These are phyloP conservation scores for Barnettozyma pratensis DNA, from an alignment of 805 yeast species.

Conservation along the genomic window DNA sequence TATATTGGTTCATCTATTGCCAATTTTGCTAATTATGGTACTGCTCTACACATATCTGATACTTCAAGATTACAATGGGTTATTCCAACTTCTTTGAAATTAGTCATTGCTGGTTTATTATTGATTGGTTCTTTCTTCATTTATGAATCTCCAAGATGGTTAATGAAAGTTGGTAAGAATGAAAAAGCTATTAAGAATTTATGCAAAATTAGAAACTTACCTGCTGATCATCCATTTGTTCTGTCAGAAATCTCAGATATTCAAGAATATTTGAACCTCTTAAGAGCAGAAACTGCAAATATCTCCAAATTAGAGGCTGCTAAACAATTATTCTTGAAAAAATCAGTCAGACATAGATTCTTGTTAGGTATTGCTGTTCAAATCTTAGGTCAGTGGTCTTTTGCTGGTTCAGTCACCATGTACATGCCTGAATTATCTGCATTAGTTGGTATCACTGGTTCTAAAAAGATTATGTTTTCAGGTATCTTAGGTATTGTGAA, in stretches of 20 bases:
- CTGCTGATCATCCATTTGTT: constrained; percentile 44
- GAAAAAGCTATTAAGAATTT: constrained; percentile 39
- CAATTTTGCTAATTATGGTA: constrained; percentile 47
- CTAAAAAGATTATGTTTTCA: constrained; percentile 40
- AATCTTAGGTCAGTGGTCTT: constrained; percentile 54
- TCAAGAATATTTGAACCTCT: constrained; percentile 29
- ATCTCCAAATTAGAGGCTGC: constrained; percentile 22
- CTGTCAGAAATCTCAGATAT: constrained; percentile 46
- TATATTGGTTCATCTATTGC: constrained; percentile 50
- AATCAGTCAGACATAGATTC: constrained; percentile 42
- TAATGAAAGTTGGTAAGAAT: constrained; percentile 33
- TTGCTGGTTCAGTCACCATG: constrained; percentile 50
- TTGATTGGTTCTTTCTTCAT: constrained; percentile 39
- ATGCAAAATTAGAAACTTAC: constrained; percentile 38
- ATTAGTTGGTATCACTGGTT: constrained; percentile 40
- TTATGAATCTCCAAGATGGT: constrained; percentile 45
- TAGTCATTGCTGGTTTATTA: constrained; percentile 42
- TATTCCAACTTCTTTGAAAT: constrained; percentile 42
- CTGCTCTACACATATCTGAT: constrained; percentile 39
- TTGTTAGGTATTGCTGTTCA: constrained; percentile 38
- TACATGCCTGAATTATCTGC: constrained; percentile 50
- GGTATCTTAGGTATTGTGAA: constrained; percentile 51
- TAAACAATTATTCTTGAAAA: constrained; percentile 32
- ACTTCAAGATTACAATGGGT: constrained; percentile 43
- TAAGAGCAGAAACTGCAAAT: constrained; percentile 27